These are phyloP conservation scores for Pilatotrama ljubarskyi DNA, from an alignment of 768 basidiomycete genomes.

Conservation along the genomic window DNA sequence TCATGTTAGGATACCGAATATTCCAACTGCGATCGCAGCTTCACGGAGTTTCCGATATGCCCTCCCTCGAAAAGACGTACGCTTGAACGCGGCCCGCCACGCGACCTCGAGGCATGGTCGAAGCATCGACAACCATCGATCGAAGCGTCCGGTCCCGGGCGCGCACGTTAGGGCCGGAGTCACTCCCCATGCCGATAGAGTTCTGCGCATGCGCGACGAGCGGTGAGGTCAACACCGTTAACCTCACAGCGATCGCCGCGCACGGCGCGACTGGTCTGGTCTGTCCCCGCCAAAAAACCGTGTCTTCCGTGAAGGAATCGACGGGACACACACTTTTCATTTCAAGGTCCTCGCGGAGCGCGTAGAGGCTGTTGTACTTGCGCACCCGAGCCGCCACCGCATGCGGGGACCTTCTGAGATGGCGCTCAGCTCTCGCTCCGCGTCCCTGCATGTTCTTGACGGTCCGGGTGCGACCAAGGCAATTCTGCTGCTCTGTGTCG, in stretches of 20 bases:
- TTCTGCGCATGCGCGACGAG: constrained; percentile 13
- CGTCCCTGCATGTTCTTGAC: constrained; percentile 1
- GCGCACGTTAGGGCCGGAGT: constrained; percentile 15
- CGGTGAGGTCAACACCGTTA: not conserved
- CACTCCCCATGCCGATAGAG: constrained; percentile 8
- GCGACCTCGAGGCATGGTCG: constrained; percentile 16
- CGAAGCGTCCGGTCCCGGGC: constrained; percentile 16
- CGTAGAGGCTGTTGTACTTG: not conserved
- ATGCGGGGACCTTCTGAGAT: not conserved
- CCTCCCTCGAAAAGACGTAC: not conserved
- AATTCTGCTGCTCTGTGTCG: not conserved
- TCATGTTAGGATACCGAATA: not conserved
- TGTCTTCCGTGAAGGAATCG: not conserved
- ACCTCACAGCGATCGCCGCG: not conserved
- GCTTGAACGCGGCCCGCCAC: constrained; percentile 2
- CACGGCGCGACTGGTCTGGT: not conserved
- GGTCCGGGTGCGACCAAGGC: not conserved
- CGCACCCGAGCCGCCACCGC: constrained; percentile 12
- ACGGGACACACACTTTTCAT: not conserved
- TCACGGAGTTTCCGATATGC: constrained; percentile 1
- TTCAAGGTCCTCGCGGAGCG: not conserved
- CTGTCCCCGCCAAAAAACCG: not conserved
- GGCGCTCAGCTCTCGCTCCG: not conserved
- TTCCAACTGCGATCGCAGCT: not conserved
- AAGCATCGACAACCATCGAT: constrained; percentile 14